Percentiles rank a stretch among this genome's conserved stretches.
phyloP scores from a whole-genome alignment of 2,329 filamentous ascomycete genomes.

The Sarocladium oryzae region DNA sequence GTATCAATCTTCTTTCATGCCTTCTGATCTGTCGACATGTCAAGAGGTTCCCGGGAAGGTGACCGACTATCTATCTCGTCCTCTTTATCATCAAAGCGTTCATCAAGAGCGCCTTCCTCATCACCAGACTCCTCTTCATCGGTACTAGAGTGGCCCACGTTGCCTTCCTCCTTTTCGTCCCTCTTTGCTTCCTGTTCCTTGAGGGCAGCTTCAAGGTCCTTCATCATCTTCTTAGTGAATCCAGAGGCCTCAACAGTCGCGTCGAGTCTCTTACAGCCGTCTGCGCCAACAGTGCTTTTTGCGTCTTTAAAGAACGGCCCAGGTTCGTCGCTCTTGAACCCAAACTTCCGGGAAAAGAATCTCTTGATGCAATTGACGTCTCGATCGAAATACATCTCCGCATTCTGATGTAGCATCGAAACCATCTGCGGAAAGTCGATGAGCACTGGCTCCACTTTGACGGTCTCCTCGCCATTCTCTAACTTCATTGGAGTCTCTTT shows the following conservation, averaged over 20 bases:
- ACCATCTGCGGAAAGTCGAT: constrained; percentile 99
- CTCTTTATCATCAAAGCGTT: constrained; percentile 4
- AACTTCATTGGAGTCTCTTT: constrained; percentile 53
- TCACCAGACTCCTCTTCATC: constrained; percentile 14
- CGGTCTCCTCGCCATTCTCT: constrained; percentile 32
- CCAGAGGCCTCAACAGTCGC: constrained; percentile 86
- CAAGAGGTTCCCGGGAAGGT: constrained; percentile 10
- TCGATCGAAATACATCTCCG: constrained; percentile 94
- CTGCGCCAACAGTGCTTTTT: constrained; percentile 63
- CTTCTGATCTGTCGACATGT: constrained; percentile 17
- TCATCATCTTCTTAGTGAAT: constrained; percentile 94
- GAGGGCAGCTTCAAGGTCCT: constrained; percentile 88
- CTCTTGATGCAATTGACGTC: constrained; percentile 94
- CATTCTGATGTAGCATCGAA: constrained; percentile 87
- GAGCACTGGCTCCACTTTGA: constrained; percentile 67
- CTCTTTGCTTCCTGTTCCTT: constrained; percentile 25
- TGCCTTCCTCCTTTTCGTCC: constrained; percentile 20
- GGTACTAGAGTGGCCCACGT: constrained; percentile 16
- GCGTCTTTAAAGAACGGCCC: constrained; percentile 85
- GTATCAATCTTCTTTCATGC: constrained; percentile 8
- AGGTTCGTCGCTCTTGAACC: constrained; percentile 73
- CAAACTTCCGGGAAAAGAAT: constrained; percentile 85
- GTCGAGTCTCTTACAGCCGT: constrained; percentile 66
- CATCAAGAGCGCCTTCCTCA: constrained; percentile 4
- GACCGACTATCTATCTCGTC: constrained; percentile 6